phyloP scores from a whole-genome alignment of 208 protist genomes.

The Borovskyia barvae region DNA sequence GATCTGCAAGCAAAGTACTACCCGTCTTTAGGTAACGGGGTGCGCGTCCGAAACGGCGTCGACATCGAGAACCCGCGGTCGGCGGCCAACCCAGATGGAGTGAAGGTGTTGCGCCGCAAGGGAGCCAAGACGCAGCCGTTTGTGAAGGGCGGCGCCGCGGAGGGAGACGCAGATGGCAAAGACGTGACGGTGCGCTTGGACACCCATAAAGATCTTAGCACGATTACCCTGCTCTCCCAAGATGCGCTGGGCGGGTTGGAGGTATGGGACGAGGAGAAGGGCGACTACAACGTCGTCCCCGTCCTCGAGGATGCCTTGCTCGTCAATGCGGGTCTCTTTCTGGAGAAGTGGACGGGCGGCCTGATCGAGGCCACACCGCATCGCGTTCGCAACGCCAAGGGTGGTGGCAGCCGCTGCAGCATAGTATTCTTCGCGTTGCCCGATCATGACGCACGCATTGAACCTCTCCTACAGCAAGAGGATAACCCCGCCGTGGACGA shows the following conservation, averaged over 20 bases:
- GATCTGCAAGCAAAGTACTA: conserved; percentile 90
- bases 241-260: conserved; percentile 82
- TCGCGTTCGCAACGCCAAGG: conserved; percentile 70
- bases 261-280: conserved; percentile 74
- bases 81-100: conserved; percentile 54
- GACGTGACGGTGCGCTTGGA: conserved; percentile 63
- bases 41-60: conserved; percentile 45
- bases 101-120: conserved; percentile 78
- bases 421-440: conserved; percentile 86
- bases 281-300: conserved; percentile 62
- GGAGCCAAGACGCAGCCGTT: conserved; percentile 57
- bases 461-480: conserved; percentile 85
- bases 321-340: conserved; percentile 83
- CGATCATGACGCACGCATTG: conserved; percentile 78
- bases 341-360: conserved; percentile 87
- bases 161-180: conserved; percentile 6
- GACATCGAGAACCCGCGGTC: conserved; percentile 53
- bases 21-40: conserved; percentile 51
- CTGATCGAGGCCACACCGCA: conserved; percentile 85
- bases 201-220: conserved; percentile 86
- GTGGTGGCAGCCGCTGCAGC: conserved; percentile 68
- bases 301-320: conserved; percentile 85
- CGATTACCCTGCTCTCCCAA: conserved; percentile 82
- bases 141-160: conserved; percentile 5
- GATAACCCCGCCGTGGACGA: conserved; percentile 75